phyloP scores from a whole-genome alignment of 2,329 filamentous ascomycete species.

The Nakataea oryzae region DNA sequence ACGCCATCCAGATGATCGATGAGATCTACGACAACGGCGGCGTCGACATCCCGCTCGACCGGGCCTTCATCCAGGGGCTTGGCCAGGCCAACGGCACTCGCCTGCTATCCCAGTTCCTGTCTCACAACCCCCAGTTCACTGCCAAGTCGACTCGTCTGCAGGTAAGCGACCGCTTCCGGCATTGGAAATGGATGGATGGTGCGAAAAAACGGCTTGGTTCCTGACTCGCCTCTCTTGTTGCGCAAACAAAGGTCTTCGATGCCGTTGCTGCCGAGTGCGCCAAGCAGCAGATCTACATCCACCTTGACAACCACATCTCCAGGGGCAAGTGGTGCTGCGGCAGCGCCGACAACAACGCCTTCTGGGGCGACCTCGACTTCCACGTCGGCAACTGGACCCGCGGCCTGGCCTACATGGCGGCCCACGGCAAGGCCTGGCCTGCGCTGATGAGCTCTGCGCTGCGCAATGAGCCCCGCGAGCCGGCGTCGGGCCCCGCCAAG shows the following conservation, averaged over 20 bases:
- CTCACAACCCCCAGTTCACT: conserved; percentile 46
- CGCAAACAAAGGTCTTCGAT: conserved; percentile 37
- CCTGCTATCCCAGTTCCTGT: conserved; percentile 39
- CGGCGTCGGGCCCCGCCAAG: conserved; percentile 20
- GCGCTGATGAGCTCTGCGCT: conserved; percentile 37
- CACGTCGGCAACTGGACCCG: conserved; percentile 48
- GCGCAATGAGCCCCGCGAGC: conserved; percentile 42
- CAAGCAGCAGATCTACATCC: conserved; percentile 44
- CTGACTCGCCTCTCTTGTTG: background rate
- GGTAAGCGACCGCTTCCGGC: conserved; percentile 14
- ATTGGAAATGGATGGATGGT: conserved; percentile 10
- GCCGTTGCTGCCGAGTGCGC: conserved; percentile 48
- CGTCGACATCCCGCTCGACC: conserved; percentile 26
- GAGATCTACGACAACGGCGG: conserved; percentile 40
- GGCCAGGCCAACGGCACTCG: conserved; percentile 41
- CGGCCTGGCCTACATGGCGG: conserved; percentile 48
- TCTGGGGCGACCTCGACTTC: conserved; percentile 53
- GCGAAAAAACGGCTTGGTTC: background rate
- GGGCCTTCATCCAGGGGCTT: conserved; percentile 31
- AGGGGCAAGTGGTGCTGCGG: conserved; percentile 48
- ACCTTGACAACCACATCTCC: conserved; percentile 53
- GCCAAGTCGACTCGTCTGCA: conserved; percentile 42
- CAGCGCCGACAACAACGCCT: conserved; percentile 42
- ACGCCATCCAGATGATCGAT: conserved; percentile 54
- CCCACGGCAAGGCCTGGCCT: conserved; percentile 39